Base-by-base conservation (phyloP, 225 moss, liverwort and hornwort genomes). In the Polytrichum formosum region DNA sequence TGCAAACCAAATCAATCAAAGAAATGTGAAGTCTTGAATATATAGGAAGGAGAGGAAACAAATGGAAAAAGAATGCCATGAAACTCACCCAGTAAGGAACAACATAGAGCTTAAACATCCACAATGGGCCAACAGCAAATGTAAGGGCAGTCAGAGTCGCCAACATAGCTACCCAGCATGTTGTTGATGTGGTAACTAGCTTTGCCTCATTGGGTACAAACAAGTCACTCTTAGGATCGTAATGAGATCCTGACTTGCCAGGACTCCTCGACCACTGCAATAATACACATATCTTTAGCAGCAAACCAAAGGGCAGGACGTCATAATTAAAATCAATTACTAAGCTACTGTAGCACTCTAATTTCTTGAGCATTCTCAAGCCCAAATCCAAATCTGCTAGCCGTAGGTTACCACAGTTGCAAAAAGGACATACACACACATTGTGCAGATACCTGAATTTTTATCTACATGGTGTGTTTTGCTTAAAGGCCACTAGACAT, bases 171-270 rank as follows among this genome's bases (percentile, higher is more conserved):
- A 69, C 69, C 78, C 83, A 97, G 71, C 83, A 91, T 2, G 82
- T 84, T 27, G 93, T 83, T 20, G 96, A 97, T 1, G 88, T 90
- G 20, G 92, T 62, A 6, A 97, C 96, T 30, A 83, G 84, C n/a
- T 90, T 87, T 18, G 84, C 86, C 83, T 97, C 96, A 1, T 69
- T 80, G 27, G 94, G 76, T 8, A 90, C 85, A 67, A 97, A 97
- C 68, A 97, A 78, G 55, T 93, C 92, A 56, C 92, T 81, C 28
- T 75, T 77, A 1, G 96, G 96, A 28, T 94, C 83, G 54, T 65
- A 97, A 66, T 97, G 96, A 35, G 96, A 97, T 6, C 96, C 96
- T 5, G 1, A 2, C 81, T 87, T 97, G 28, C 96, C 96, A 1
- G 96, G 96, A 25, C 85, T 92, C 76, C 94, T 87, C 35, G 65